phyloP scores from a whole-genome alignment of 2,329 filamentous ascomycete genomes.

The Bipolaris cookei region DNA sequence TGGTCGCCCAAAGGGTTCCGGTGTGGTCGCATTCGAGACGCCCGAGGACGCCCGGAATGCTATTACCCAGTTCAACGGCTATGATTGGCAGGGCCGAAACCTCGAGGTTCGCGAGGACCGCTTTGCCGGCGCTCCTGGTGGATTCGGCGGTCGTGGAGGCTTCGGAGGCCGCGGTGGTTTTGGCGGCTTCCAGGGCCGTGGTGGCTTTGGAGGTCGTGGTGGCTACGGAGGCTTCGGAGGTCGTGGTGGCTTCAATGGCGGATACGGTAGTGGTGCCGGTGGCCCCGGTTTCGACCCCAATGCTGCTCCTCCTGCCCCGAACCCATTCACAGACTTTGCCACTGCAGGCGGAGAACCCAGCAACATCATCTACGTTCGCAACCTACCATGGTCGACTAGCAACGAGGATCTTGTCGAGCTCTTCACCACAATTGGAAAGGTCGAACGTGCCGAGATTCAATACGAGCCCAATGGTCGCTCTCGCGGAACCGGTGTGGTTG shows the following conservation, averaged over 20 bases:
- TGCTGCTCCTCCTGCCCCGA: constrained; percentile 66
- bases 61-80: constrained; percentile 97
- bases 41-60: constrained; percentile 94
- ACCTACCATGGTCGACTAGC: constrained; percentile 98
- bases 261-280: constrained; percentile 49
- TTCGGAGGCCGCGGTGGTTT: constrained; percentile 49
- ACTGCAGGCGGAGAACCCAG: constrained; percentile 84
- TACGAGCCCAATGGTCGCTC: constrained; percentile 97
- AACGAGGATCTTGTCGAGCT: constrained; percentile 97
- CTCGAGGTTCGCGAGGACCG: constrained; percentile 97
- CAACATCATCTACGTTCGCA: constrained; percentile 91
- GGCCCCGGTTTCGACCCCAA: constrained; percentile 57
- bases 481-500: constrained; percentile 93
- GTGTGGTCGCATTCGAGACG: constrained; percentile 95
- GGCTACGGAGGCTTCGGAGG: constrained; percentile 51
- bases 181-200: constrained; percentile 58
- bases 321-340: constrained; percentile 92
- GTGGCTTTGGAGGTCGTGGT: constrained; percentile 33
- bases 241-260: constrained; percentile 45
- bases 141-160: constrained; percentile 46
- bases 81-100: constrained; percentile 94
- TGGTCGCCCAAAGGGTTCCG: constrained; percentile 93
- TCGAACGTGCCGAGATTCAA: constrained; percentile 98
- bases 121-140: constrained; percentile 70
- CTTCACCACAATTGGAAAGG: constrained; percentile 97